Base-by-base conservation (phyloP, 2,329 filamentous ascomycete species). In the Fusarium chuoi region DNA sequence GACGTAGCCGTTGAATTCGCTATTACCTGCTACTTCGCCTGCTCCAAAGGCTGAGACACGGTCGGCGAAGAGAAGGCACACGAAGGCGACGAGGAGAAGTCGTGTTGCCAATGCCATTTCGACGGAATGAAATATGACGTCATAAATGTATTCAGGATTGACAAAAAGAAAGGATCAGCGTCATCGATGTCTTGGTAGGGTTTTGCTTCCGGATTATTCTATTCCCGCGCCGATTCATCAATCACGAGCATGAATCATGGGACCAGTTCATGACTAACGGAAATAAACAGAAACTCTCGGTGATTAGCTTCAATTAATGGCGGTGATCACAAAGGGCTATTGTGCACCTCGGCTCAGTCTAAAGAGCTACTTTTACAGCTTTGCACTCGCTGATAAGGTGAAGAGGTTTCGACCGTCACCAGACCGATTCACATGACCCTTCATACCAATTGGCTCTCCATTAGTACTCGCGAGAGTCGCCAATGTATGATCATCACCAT, bases 1-100 rank as follows among this genome's bases (percentile, higher is more conserved):
- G 8, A 84, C 82, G 42, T 81, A 83, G 62, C 82, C 82, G 44
- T 83, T 83, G 76, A 84, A 84, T 11, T 82, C 81, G 71, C 80
- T 83, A 48, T 71, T 78, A 4, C 77, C 68, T 14, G 82, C 82
- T 39, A 84, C 81, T 57, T 82, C 80, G 44, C 82, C 82, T 3
- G 82, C 82, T 36, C 82, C 82, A 64, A 84, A 84, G 11, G 82
- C 82, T 4, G 81, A 76, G 48, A 67, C 81, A 35, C 78, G 76
- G 30, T 75, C 75, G 5, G 76, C 78, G 33, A 82, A 74, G 58
- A 79, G 62, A 56, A 83, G 70, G 33, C 76, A 67, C 15, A 78
- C 49, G 38, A 79, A 65, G 46, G 71, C 56, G 18, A 77, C 24
- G 41, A 75, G 41, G 3, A 75, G 56, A n/a, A 75, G 36, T 62